Conservation (phyloP, 2,329 filamentous ascomycete genomes). For the Ophiostoma pallidulum region DNA sequence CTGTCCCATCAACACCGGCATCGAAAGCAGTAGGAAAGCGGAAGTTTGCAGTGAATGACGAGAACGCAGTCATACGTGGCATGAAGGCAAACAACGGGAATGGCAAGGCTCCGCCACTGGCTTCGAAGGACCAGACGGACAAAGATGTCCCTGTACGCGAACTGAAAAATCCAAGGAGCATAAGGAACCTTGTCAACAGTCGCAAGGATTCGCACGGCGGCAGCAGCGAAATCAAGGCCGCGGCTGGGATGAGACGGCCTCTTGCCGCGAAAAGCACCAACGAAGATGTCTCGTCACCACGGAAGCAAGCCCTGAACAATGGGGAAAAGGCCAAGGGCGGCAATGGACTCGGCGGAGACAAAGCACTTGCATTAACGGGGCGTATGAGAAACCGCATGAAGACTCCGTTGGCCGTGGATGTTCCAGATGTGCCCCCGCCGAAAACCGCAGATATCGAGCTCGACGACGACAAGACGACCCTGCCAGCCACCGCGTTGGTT, state of each 20-base stretch:
- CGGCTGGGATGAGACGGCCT: constrained; percentile 34
- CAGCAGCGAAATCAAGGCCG: constrained; percentile 18
- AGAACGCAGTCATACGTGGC: constrained; percentile 32
- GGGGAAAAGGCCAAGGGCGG: constrained; percentile 17
- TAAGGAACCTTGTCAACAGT: constrained; percentile 37
- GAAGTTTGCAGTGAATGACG: constrained; percentile 47
- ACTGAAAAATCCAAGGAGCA: constrained; percentile 30
- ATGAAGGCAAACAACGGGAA: constrained; percentile 22
- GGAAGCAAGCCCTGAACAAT: constrained; percentile 34
- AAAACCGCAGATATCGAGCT: constrained; percentile 3
- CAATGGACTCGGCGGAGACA: constrained; percentile 11
- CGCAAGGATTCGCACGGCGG: constrained; percentile 29
- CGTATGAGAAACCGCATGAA: constrained; percentile 17
- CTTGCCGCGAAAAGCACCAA: constrained; percentile 51
- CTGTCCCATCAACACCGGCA: background rate
- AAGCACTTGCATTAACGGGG: constrained; percentile 3
- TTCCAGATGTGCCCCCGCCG: constrained; percentile 18
- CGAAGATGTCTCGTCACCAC: constrained; percentile 48
- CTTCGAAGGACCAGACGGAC: constrained; percentile 12
- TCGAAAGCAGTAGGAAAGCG: constrained; percentile 46
- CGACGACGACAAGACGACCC: background rate
- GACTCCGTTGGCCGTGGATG: constrained; percentile 22
- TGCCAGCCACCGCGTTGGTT: constrained; percentile 24
- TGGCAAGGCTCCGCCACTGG: constrained; percentile 19
- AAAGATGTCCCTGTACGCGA: constrained; percentile 13